A percentile compares a stretch with the other conserved stretches of the same genome.
These are phyloP conservation scores for Pythium myriotylum DNA, from an alignment of 352 stramenopile genomes.

Conservation along the genomic window DNA sequence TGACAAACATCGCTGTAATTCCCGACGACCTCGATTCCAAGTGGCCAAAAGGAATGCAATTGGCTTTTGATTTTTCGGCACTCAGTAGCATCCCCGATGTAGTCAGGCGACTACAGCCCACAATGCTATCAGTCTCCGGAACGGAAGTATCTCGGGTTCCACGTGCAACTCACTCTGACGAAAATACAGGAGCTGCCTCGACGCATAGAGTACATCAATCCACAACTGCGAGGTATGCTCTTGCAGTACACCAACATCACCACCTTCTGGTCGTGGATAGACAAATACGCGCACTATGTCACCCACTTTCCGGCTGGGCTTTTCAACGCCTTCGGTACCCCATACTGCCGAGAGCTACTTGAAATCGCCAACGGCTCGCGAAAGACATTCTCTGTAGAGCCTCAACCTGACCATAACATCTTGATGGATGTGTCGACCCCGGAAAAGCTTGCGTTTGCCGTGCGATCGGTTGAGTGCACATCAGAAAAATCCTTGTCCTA, in stretches of 20 bases:
- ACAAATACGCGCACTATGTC: constrained; percentile 5
- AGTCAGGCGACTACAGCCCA: constrained; percentile 2
- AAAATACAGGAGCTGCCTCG: constrained; percentile 1
- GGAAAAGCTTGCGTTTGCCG: constrained; percentile 4
- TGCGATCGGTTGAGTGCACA: constrained; percentile 2
- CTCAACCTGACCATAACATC: not conserved
- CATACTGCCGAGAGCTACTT: constrained; percentile 14
- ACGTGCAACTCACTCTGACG: constrained; percentile 5
- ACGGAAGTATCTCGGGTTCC: not conserved
- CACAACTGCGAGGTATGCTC: not conserved
- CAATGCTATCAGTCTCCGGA: constrained; percentile 6
- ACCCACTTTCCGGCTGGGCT: not conserved
- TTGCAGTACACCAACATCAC: constrained; percentile 20
- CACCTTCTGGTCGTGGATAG: constrained; percentile 9
- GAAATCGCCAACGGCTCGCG: constrained; percentile 9
- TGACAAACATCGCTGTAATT: constrained; percentile 13
- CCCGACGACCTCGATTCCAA: constrained; percentile 1
- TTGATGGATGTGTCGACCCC: constrained; percentile 20
- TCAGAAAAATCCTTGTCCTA: not conserved
- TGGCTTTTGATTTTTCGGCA: constrained; percentile 16
- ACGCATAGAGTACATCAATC: not conserved
- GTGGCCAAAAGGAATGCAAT: constrained; percentile 2
- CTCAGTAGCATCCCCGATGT: constrained; percentile 15
- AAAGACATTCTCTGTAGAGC: not conserved
- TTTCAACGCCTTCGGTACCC: constrained; percentile 14